These are phyloP conservation scores for Metschnikowia lachancei DNA, from an alignment of 805 yeast genomes.

Conservation along the genomic window DNA sequence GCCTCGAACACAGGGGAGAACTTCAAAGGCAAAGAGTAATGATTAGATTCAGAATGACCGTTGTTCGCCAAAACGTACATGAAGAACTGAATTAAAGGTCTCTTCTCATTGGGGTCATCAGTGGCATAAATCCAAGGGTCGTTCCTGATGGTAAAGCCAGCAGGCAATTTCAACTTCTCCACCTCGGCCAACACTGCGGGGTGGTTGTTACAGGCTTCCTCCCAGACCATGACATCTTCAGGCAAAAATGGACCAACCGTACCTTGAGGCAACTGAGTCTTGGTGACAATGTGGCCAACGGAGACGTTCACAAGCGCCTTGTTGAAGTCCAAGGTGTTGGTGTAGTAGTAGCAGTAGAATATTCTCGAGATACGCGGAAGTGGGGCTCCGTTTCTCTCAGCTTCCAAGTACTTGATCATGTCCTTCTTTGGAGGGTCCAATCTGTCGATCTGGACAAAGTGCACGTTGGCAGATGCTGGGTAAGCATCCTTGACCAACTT, in stretches of 20 bases:
- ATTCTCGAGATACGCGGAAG: slow-evolving; percentile 66
- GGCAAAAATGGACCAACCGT: slow-evolving; percentile 70
- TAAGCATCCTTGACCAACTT: slow-evolving; percentile 59
- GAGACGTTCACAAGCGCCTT: slow-evolving; percentile 71
- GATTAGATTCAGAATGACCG: slow-evolving; percentile 68
- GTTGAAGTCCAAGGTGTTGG: slow-evolving; percentile 51
- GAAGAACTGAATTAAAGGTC: slow-evolving; percentile 66
- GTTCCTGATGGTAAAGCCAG: slow-evolving; percentile 50
- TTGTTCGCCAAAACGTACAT: slow-evolving; percentile 67
- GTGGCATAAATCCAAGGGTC: slow-evolving; percentile 91
- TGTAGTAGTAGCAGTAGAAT: slow-evolving; percentile 65
- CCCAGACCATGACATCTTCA: slow-evolving; percentile 57
- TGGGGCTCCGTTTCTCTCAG: slow-evolving; percentile 50
- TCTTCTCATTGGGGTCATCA: slow-evolving; percentile 57
- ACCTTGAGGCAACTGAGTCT: slow-evolving; percentile 55
- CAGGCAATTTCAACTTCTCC: slow-evolving; percentile 63
- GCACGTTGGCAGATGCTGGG: slow-evolving; percentile 52
- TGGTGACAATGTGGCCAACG: slow-evolving; percentile 58
- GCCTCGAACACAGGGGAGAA: slow-evolving; percentile 73
- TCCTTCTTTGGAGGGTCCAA: slow-evolving; percentile 76
- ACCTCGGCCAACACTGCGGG: slow-evolving; percentile 63
- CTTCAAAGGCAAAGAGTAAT: slow-evolving; percentile 69
- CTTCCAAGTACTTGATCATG: slow-evolving; percentile 64
- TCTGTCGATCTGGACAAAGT: slow-evolving; percentile 65
- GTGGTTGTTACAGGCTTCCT: slow-evolving; percentile 48